These are phyloP conservation scores for Pseudogymnoascus sp. DNA, from an alignment of 2,329 filamentous ascomycete species.

Conservation along the genomic window DNA sequence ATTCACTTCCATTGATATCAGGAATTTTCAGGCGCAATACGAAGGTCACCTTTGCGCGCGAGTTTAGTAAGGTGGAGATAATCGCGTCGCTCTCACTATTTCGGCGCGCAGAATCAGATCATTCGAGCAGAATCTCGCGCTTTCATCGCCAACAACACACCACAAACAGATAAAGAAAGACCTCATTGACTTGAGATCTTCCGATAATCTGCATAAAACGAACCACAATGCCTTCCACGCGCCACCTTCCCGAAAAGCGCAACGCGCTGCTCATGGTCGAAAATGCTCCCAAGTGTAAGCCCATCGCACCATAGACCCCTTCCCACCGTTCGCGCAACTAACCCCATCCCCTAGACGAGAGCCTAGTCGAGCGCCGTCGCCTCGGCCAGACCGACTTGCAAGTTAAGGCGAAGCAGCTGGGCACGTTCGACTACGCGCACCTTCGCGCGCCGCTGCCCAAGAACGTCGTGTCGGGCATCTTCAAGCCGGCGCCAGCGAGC, in stretches of 20 bases:
- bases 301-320: neutral
- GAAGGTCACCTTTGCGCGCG: neutral
- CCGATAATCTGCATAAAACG: neutral
- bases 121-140: neutral
- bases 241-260: conserved; percentile 4
- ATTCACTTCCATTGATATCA: neutral
- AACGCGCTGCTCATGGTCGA: conserved; percentile 15
- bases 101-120: conserved; percentile 1
- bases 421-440: conserved; percentile 92
- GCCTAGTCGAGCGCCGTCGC: conserved; percentile 72
- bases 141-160: neutral
- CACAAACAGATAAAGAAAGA: neutral
- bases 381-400: conserved; percentile 88
- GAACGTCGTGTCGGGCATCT: conserved; percentile 87
- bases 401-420: conserved; percentile 65
- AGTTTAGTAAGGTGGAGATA: neutral
- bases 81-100: conserved; percentile 2
- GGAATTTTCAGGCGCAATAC: neutral
- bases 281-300: conserved; percentile 14
- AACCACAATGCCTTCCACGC: conserved; percentile 6
- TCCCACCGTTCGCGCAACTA: neutral
- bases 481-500: conserved; percentile 75
- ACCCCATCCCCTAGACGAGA: conserved; percentile 10
- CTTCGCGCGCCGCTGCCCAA: conserved; percentile 87
- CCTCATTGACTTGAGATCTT: neutral